Evolutionary conservation across 2,329 filamentous ascomycete genomes (phyloP).

Genomic region (Fusarium sp.): DNA sequence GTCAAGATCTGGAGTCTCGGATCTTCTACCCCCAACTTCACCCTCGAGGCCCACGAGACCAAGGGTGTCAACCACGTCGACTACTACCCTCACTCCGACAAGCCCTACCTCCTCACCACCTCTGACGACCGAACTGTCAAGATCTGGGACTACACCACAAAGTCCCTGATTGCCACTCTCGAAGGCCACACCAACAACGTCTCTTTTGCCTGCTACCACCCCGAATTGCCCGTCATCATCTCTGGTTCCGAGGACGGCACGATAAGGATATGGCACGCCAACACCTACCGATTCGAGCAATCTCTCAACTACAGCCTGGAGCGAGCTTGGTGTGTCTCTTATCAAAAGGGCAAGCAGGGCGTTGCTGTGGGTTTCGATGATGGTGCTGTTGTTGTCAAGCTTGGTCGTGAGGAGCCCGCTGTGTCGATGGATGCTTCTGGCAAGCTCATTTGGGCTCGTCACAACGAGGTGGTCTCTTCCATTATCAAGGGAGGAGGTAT

Average conservation of each 20-base stretch:
- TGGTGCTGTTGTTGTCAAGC: conserved; percentile 96
- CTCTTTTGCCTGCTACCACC: conserved; percentile 97
- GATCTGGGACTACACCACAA: conserved; percentile 99
- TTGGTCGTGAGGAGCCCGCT: conserved; percentile 96
- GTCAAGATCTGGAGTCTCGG: conserved; percentile 99
- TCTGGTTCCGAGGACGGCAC: conserved; percentile 98
- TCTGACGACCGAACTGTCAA: conserved; percentile 98
- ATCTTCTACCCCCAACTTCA: conserved; percentile 94
- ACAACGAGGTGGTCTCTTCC: conserved; percentile 94
- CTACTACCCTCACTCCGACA: conserved; percentile 82
- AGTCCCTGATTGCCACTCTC: conserved; percentile 94
- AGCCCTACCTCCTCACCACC: conserved; percentile 92
- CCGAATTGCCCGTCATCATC: conserved; percentile 95
- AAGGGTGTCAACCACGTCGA: conserved; percentile 99
- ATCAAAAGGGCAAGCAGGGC: conserved; percentile 94
- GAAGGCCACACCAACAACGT: conserved; percentile 99
- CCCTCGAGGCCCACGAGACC: conserved; percentile 94
- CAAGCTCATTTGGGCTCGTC: conserved; percentile 95
- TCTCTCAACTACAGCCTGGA: conserved; percentile 96
- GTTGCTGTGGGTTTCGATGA: conserved; percentile 98
- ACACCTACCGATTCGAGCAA: conserved; percentile 96
- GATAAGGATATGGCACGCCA: conserved; percentile 98
- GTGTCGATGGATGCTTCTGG: conserved; percentile 97
- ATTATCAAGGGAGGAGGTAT: conserved; percentile 90
- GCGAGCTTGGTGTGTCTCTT: conserved; percentile 96